Conservation (phyloP, 108 stramenopile genomes). For the Pinguiococcus pyrenoidosus region DNA sequence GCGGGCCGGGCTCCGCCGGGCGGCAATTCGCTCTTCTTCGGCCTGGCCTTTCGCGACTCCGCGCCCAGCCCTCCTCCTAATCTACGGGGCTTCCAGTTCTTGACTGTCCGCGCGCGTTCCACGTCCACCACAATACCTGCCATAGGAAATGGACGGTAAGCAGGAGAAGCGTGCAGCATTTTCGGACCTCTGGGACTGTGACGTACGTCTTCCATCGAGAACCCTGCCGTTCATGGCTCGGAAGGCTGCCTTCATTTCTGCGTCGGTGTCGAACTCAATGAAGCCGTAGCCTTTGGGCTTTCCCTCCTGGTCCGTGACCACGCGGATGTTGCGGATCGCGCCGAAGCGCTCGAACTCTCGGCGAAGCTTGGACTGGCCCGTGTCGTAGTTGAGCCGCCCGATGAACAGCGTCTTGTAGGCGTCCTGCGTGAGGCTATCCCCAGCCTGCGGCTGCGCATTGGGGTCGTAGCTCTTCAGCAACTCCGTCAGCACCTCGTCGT, state of each 20-base stretch:
- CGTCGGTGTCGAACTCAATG: conserved; percentile 72
- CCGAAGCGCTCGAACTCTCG: conserved; percentile 84
- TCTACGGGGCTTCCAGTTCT: conserved; percentile 69
- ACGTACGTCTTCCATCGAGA: conserved; percentile 72
- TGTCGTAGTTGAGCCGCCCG: conserved; percentile 79
- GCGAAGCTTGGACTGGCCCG: conserved; percentile 77
- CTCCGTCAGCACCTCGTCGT: too few relatives aligned
- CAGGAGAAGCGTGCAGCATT: too few relatives aligned
- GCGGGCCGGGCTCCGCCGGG: neutral
- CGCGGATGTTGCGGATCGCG: conserved; percentile 62
- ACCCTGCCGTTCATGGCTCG: conserved; percentile 47
- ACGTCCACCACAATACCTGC: conserved; percentile 82
- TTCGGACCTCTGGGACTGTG: conserved; percentile 72
- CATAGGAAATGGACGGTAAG: too few relatives aligned
- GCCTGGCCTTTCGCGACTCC: conserved; percentile 8
- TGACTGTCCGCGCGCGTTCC: conserved; percentile 91
- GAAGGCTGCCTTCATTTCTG: conserved; percentile 12
- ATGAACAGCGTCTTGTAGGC: conserved; percentile 88
- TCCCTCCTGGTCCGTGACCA: conserved; percentile 46
- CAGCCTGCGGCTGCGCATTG: neutral
- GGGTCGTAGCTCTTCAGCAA: conserved; percentile 11
- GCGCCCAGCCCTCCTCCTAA: conserved; percentile 79
- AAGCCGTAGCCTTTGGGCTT: conserved; percentile 66
- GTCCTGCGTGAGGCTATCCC: conserved; percentile 33
- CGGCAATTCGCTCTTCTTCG: neutral